A percentile compares a stretch with the other conserved stretches of the same genome.
Evolutionary conservation across 371 early-diverging fungal genomes (phyloP).

Genomic region (Rhizopus arrhizus): DNA sequence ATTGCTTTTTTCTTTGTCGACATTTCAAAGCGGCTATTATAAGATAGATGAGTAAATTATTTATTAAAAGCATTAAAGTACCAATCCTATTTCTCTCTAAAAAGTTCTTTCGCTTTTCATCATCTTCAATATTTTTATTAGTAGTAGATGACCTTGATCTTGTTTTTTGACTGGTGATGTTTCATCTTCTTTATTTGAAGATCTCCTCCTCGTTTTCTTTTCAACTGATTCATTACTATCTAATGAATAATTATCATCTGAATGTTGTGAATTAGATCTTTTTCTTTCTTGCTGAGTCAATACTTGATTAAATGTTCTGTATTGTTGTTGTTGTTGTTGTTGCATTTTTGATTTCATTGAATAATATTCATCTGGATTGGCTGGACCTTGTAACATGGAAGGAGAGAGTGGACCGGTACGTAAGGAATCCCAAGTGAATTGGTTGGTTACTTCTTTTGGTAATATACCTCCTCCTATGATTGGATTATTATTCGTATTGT

Average conservation of each 20-base stretch:
- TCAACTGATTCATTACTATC: conserved; percentile 42
- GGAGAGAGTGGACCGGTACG: conserved; percentile 79
- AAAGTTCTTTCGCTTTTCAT: conserved; percentile 77
- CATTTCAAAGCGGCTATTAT: conserved; percentile 81
- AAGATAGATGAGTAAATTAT: neutral
- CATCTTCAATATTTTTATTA: conserved; percentile 48
- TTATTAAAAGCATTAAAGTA: conserved; percentile 20
- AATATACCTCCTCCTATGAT: conserved; percentile 41
- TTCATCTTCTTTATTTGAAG: neutral
- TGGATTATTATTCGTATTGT: conserved; percentile 36
- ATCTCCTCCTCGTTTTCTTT: conserved; percentile 39
- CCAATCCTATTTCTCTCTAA: conserved; percentile 85
- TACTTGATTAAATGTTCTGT: neutral
- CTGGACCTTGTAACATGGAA: conserved; percentile 74
- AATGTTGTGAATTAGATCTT: conserved; percentile 12
- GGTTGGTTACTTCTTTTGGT: conserved; percentile 50
- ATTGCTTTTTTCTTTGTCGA: conserved; percentile 88
- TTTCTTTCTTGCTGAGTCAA: conserved; percentile 9
- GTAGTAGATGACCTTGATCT: conserved; percentile 36
- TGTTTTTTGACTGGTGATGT: neutral
- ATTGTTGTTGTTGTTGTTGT: conserved; percentile 15
- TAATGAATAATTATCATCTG: conserved; percentile 22
- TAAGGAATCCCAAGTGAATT: conserved; percentile 67
- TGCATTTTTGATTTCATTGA: neutral
- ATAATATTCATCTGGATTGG: conserved; percentile 46